Evolutionary conservation across 257 asterid genomes (phyloP), one percentile per base, ranked within the genome.

Genomic region (Gentiana macrophylla): DNA sequence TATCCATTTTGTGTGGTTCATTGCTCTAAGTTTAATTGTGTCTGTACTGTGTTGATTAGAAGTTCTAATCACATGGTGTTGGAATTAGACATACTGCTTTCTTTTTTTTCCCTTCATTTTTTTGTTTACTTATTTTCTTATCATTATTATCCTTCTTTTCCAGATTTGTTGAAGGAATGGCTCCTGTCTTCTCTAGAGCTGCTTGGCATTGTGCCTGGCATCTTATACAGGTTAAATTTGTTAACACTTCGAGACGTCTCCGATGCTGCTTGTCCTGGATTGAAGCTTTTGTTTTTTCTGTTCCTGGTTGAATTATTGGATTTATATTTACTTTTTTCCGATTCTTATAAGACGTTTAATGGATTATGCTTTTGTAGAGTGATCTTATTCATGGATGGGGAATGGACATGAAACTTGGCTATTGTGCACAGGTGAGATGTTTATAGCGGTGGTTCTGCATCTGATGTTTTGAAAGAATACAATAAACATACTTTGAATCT

Each of bases 341-440:
- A 41, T 41, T 41, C 49, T 32, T 49, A 52, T 67, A 7, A 56
- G 36, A 37, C 64, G 62, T 66, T 58, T 33, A n/a, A 32, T 5
- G n/a, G 15, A 43, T 43, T 66, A 35, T 8, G 12, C 50, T 56
- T 68, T 64, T 65, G 67, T 85, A 92, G 99, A 92, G 80, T 73
- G 99, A 92, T 80, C 99, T 92, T 68, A 97, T 92, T 69, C 99
- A 88, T 72, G 99, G 99, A 64, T 92, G 99, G 99, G 99, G 99
- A 64, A 56, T 92, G 95, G 99, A 92, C 81, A 92, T 92, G 84
- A 92, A 86, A 72, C 90, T 92, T 13, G 99, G 99, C 10, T 92
- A 88, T 71, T 92, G 99, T 66, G 95, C 95, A 52, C 97, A 85
- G 95, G 97, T 83, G 61, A 70, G 68, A 53, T 46, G 43, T 62